Conservation (phyloP, 2,329 filamentous ascomycete species). For the Endoconidiophora laricicola region DNA sequence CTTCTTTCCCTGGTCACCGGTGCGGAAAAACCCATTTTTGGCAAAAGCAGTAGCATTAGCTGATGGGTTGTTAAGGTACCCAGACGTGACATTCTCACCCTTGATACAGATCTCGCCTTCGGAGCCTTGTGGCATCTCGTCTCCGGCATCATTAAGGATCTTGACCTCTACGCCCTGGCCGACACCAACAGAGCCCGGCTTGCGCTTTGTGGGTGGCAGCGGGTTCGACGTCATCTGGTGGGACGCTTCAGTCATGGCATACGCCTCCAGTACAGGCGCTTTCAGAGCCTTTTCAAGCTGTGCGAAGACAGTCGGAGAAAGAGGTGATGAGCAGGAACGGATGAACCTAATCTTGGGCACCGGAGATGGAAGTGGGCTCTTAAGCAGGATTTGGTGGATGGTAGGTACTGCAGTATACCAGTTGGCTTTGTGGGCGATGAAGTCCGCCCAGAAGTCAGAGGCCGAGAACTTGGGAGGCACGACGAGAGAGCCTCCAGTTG, state of each 20-base stretch:
- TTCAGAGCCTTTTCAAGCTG: conserved; percentile 60
- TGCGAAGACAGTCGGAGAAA: conserved; percentile 67
- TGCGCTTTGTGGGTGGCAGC: conserved; percentile 52
- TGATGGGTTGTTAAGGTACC: conserved; percentile 67
- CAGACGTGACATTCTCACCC: conserved; percentile 69
- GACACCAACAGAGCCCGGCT: conserved; percentile 67
- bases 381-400: conserved; percentile 78
- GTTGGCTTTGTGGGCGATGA: conserved; percentile 56
- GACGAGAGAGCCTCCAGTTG: conserved; percentile 61
- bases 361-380: conserved; percentile 49
- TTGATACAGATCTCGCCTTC: conserved; percentile 73
- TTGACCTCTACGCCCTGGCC: conserved; percentile 70
- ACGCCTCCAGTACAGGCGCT: conserved; percentile 74
- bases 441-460: conserved; percentile 67
- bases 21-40: conserved; percentile 66
- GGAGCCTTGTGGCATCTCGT: conserved; percentile 48
- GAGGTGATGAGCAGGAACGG: conserved; percentile 59
- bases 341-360: conserved; percentile 69
- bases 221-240: conserved; percentile 73
- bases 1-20: conserved; percentile 69
- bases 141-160: conserved; percentile 55
- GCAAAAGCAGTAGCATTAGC: conserved; percentile 65
- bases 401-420: conserved; percentile 93
- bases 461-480: conserved; percentile 70
- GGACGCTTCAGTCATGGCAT: conserved; percentile 83